Percentiles rank a stretch among this genome's conserved stretches.
Conservation (phyloP, 768 basidiomycete genomes). For the Termitomyces sp. region DNA sequence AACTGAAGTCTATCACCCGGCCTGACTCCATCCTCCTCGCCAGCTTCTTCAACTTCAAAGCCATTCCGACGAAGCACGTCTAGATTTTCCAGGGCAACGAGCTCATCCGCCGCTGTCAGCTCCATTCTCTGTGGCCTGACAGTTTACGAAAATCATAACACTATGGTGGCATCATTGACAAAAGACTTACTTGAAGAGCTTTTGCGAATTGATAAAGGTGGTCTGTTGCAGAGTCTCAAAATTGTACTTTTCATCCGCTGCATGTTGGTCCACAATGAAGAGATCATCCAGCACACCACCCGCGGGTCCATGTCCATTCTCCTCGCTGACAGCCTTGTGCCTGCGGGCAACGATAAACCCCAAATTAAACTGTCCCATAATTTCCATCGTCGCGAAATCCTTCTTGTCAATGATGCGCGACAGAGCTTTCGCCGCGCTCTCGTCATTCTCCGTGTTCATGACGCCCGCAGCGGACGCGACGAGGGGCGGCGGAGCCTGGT, state of each 20-base stretch:
- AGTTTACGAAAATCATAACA: slow-evolving; percentile 2
- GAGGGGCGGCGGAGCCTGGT: neutral
- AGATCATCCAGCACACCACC: slow-evolving; percentile 65
- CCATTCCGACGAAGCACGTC: slow-evolving; percentile 84
- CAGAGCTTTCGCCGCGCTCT: slow-evolving; percentile 59
- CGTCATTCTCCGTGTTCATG: slow-evolving; percentile 41
- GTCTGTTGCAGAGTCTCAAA: slow-evolving; percentile 91
- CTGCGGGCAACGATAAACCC: slow-evolving; percentile 89
- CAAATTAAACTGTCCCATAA: slow-evolving; percentile 93
- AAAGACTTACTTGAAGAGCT: slow-evolving; percentile 65
- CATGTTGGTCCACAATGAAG: slow-evolving; percentile 97
- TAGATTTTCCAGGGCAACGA: slow-evolving; percentile 82
- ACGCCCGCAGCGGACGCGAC: slow-evolving; percentile 35
- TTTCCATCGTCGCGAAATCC: slow-evolving; percentile 80
- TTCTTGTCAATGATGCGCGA: slow-evolving; percentile 80
- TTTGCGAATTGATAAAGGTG: slow-evolving; percentile 87
- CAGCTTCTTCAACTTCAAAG: slow-evolving; percentile 70
- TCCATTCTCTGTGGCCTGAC: slow-evolving; percentile 71
- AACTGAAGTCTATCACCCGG: slow-evolving; percentile 51
- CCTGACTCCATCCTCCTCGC: slow-evolving; percentile 32
- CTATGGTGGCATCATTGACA: neutral
- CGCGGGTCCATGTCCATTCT: neutral
- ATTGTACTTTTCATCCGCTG: slow-evolving; percentile 97
- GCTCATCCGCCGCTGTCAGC: slow-evolving; percentile 85
- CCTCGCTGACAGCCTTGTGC: slow-evolving; percentile 23